These are phyloP conservation scores for Trametes meyenii DNA, from an alignment of 768 basidiomycete species.

Conservation along the genomic window DNA sequence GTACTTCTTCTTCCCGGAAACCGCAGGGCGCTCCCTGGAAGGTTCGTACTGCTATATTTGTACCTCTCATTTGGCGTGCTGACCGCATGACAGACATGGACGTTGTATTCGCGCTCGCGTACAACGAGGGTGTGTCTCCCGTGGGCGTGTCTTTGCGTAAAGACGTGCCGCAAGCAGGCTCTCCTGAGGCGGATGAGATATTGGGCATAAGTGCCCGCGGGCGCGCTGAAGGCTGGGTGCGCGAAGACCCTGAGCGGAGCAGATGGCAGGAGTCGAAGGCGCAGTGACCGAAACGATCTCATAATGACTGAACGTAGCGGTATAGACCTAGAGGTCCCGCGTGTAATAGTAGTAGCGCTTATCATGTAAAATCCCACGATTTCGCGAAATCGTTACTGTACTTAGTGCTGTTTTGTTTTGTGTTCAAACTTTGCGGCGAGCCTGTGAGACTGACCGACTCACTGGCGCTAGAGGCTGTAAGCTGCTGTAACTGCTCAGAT, in stretches of 20 bases:
- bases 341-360: constrained; percentile 7
- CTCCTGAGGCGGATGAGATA: constrained; percentile 40
- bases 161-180: constrained; percentile 37
- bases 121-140: constrained; percentile 38
- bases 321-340: constrained; percentile 10
- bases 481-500: too few species aligned
- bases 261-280: not conserved
- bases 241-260: not conserved
- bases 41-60: constrained; percentile 32
- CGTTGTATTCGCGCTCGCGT: constrained; percentile 39
- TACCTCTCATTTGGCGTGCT: not conserved
- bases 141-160: constrained; percentile 38
- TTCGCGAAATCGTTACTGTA: not conserved
- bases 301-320: not conserved
- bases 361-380: constrained; percentile 6
- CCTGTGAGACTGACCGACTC: not conserved
- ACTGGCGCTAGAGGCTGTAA: too few species aligned
- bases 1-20: constrained; percentile 65
- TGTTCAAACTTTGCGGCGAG: not conserved
- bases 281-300: not conserved
- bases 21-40: constrained; percentile 60
- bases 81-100: constrained; percentile 33
- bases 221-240: not conserved
- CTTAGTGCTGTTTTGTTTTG: too few species aligned
- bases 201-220: constrained; percentile 29